Evolutionary conservation across 2,329 filamentous ascomycete species (phyloP), one percentile per base, ranked within the genome.

Genomic region (Dactylonectria macrodidyma): DNA sequence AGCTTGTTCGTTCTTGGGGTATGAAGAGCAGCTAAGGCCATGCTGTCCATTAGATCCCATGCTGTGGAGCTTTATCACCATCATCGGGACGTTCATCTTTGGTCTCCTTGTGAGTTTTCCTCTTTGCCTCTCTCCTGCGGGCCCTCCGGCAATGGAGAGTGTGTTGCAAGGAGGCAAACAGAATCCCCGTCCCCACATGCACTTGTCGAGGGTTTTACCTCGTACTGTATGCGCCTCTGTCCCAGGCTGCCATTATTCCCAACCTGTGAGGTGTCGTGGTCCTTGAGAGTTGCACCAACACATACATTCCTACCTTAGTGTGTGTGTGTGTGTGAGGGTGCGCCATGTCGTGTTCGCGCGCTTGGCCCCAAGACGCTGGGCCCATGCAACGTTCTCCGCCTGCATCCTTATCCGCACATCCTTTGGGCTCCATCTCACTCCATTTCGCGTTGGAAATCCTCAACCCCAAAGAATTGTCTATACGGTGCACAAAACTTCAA

Each of bases 391-490:
- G 41, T 44, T 52, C 48, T 19, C 57, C 30, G 50, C 73, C 71
- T 76, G 72, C 73, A 72, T 72, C 74, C 70, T 75, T 75, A 74
- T 73, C 70, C 70, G 65, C 71, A 73, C 69, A 51, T 75, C 66
- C 44, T 67, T 66, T 67, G 62, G 7, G 63, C 62, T 48, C 52
- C 51, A 36, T 66, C 58, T 58, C 59, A 33, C 67, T 68, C 67
- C 48, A 52, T 59, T 60, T 68, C 59, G 24, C 33, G 48, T 54
- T 57, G 66, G 65, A 68, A 65, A 71, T 46, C 65, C 57, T 61
- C 71, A 75, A 76, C 72, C 74, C 72, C 71, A 69, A 73, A 73
- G 62, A 76, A 68, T 69, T 75, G 73, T 71, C 74, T 76, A 76
- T 76, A 76, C 74, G 69, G 74, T 76, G 74, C 72, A 69, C 74